A percentile compares a stretch with the other conserved stretches of the same genome.
Conservation (phyloP, 208 protist genomes). For the Acanthamoeba culbertsoni region DNA sequence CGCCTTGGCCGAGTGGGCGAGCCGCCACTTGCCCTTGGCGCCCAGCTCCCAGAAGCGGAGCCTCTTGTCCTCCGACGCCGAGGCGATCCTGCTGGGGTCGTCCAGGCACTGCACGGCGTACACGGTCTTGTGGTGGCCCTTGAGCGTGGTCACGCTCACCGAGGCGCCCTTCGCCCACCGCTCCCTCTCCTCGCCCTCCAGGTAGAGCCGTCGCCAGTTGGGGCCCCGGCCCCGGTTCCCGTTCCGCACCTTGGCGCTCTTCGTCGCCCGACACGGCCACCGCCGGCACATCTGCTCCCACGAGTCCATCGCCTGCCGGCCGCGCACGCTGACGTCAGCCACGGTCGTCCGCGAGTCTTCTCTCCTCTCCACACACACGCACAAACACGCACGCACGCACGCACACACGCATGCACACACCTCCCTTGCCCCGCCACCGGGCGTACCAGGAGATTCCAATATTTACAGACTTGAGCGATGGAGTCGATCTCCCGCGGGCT, state of each 20-base stretch:
- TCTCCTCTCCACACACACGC: too few species aligned
- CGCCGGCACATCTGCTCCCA: constrained; percentile 7
- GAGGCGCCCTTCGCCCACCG: neutral
- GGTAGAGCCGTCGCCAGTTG: neutral
- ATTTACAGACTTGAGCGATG: constrained; percentile 53
- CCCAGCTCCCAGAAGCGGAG: constrained; percentile 43
- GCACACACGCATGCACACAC: too few species aligned
- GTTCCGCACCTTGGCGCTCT: neutral
- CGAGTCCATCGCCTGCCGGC: neutral
- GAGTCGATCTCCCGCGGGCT: neutral
- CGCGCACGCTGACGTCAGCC: too few species aligned
- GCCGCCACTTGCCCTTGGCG: constrained; percentile 22
- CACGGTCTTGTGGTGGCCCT: constrained; percentile 26
- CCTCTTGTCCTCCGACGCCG: constrained; percentile 9
- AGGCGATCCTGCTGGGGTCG: neutral
- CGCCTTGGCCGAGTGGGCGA: neutral
- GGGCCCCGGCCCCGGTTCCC: neutral
- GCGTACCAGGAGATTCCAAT: constrained; percentile 27
- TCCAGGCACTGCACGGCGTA: neutral
- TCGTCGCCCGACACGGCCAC: constrained; percentile 23
- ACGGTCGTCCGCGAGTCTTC: too few species aligned
- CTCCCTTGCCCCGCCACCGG: too few species aligned
- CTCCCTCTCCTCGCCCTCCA: neutral
- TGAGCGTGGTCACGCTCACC: neutral
- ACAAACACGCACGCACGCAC: too few species aligned